These are phyloP conservation scores for Rubroboletus satanas DNA, from an alignment of 768 basidiomycete species.

Conservation along the genomic window DNA sequence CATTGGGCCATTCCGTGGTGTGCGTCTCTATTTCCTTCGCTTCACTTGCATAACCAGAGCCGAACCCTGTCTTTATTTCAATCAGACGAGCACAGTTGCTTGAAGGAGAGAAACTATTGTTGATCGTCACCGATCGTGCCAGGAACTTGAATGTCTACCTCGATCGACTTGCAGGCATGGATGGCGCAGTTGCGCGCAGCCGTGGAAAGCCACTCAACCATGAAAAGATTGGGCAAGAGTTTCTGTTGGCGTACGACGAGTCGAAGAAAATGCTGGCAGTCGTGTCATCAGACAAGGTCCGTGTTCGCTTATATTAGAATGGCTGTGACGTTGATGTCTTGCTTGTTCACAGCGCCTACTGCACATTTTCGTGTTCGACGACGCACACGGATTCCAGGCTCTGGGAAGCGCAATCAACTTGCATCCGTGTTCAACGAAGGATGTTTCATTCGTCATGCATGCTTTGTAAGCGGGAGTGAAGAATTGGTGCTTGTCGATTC, in stretches of 20 bases:
- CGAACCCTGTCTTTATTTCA: neutral
- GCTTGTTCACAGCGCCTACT: constrained; percentile 30
- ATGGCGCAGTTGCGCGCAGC: constrained; percentile 26
- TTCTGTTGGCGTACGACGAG: constrained; percentile 52
- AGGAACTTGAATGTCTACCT: constrained; percentile 38
- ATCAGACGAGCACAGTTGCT: constrained; percentile 40
- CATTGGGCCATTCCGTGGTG: constrained; percentile 19
- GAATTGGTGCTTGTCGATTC: constrained; percentile 52
- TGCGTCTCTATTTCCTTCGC: neutral
- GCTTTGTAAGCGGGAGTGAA: constrained; percentile 48
- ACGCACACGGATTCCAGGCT: constrained; percentile 39
- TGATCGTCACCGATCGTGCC: constrained; percentile 36
- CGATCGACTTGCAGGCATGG: constrained; percentile 33
- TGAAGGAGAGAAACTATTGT: constrained; percentile 37
- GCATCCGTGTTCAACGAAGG: constrained; percentile 36
- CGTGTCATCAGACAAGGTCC: constrained; percentile 41
- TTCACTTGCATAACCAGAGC: too few species aligned
- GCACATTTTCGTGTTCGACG: constrained; percentile 47
- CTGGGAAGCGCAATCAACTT: constrained; percentile 42
- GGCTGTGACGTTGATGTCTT: neutral
- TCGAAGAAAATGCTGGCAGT: constrained; percentile 45
- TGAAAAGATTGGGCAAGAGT: constrained; percentile 44
- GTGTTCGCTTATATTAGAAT: neutral
- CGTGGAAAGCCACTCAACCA: constrained; percentile 35
- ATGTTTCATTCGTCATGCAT: constrained; percentile 32